Base-by-base conservation (phyloP, 345 rosid genomes). In the Erodium maritimum region DNA sequence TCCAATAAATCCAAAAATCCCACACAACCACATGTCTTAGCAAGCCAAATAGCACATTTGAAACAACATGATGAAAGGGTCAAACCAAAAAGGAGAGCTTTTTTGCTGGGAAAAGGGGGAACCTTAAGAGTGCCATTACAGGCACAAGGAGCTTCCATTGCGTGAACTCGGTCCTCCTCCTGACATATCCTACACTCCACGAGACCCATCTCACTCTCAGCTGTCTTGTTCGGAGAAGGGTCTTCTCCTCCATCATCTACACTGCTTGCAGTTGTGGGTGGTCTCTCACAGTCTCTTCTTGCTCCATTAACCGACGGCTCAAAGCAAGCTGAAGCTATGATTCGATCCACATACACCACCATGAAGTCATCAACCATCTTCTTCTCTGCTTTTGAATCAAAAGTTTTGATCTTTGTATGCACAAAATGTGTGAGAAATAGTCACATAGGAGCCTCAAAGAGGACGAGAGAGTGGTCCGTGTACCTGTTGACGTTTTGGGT, bases 141-240 rank as follows among this genome's bases (percentile, higher is more conserved):
- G 58, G 83, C 79, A 66, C 86, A 83, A 54, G 89, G 89, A 75
- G 79, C 70, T 58, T 83, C 89, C 86, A 80, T 65, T n/a, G 67
- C 65, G 19, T 23, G 61, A 1, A 62, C 65, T 4, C 78, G 71
- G 60, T 73, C 86, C 55, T 80, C 89, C 64, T 83, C 89, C 61
- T 83, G 89, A 61, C 89, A 83, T 66, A 83, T 83, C 68, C 89
- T 75, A 52, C 89, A 83, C 75, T 83, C 89, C 64, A 72, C 77
- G 67, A 68, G 16, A 42, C 16, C 14, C 48, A 42, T 16, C 48
- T 42, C 48, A 29, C 5, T 56, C 60, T 56, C 64, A 45, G 50
- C 56, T 14, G 22, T 33, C 33, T 77, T 69, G 57, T 61, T 62
- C 13, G 77, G 56, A 67, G 72, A 71, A 61, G 23, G 69, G 46